Conservation (phyloP, 2,329 filamentous ascomycete genomes). For the Juglanconis oblonga region DNA sequence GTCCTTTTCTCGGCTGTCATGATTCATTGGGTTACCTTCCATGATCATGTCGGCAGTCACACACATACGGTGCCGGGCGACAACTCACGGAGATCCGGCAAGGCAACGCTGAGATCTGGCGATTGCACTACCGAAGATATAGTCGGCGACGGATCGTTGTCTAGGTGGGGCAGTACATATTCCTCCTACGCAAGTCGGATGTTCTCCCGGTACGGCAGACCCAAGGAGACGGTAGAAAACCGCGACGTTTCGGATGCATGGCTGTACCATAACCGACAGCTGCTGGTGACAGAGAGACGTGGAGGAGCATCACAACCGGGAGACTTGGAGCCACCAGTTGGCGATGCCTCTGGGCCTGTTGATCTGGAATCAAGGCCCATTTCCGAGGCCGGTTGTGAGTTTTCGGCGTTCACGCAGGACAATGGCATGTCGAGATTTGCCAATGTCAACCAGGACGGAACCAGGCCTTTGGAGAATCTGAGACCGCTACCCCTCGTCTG, state of each 20-base stretch:
- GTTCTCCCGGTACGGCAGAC: neutral
- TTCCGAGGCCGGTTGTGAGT: too few species aligned
- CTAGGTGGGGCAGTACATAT: neutral
- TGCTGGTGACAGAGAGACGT: neutral
- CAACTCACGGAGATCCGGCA: constrained; percentile 27
- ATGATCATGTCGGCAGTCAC: constrained; percentile 29
- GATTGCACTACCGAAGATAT: neutral
- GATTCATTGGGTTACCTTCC: constrained; percentile 46
- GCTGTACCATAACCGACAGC: neutral
- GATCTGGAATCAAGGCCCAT: neutral
- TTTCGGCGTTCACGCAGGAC: neutral
- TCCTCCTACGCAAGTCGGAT: neutral
- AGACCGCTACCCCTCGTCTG: neutral
- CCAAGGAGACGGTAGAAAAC: neutral
- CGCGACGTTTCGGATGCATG: neutral
- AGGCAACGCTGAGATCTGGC: neutral
- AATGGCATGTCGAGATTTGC: constrained; percentile 26
- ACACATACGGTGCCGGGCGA: neutral
- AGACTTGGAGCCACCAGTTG: neutral
- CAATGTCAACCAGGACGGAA: neutral
- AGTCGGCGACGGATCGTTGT: neutral
- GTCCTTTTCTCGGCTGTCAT: constrained; percentile 53
- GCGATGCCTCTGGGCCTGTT: neutral
- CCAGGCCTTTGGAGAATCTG: neutral
- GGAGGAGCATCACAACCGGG: too few species aligned